Evolutionary conservation across 1,284 basidiomycete genomes (phyloP), one percentile per base, ranked within the genome.

Genomic region (Ceratobasidium sp.): DNA sequence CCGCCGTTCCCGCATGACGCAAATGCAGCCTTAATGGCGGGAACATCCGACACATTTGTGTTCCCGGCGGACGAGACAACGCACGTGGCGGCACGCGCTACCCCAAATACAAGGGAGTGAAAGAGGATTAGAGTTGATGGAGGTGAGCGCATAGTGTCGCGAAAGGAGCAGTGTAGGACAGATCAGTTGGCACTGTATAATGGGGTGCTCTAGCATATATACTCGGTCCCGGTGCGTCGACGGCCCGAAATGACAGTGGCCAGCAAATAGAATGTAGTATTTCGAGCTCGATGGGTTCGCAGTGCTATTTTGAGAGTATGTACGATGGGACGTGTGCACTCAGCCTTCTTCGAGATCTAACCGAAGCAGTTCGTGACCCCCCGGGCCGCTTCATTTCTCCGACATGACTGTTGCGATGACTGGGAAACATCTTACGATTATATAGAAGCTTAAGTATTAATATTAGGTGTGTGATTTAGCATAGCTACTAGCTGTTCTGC

Each of bases 11-110:
- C 75, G 50, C 75, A 77, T 13, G 75, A 67, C 1, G 50, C 42
- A 23, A 77, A 77, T 2, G 75, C 75, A 57, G 56, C 44, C 26
- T 77, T 77, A n/a, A 77, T 77, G 17, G 75, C 75, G 17, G 75
- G 75, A 15, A 77, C 75, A 48, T 77, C 75, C 33, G 75, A 77
- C 15, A 67, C 44, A 46, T 28, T 68, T 7, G 56, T 10, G 66
- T 77, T 68, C 42, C 65, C 65, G 10, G 56, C 50, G 33, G 75
- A 77, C 13, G 65, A 38, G 23, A 77, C 75, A 12, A 69, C 75
- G 26, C 75, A 77, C 9, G 66, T 77, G 38, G 69, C 56, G 20
- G 69, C 69, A 23, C 61, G 40, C 40, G 56, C 50, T 10, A 71
- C n/a, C 10, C 56, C 69, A 3, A 56, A 59, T n/a, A 71, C 42